Percentiles rank a stretch among this genome's conserved stretches.
Conservation (phyloP, 2,329 filamentous ascomycete species). For the Fusarium pseudograminearum region DNA sequence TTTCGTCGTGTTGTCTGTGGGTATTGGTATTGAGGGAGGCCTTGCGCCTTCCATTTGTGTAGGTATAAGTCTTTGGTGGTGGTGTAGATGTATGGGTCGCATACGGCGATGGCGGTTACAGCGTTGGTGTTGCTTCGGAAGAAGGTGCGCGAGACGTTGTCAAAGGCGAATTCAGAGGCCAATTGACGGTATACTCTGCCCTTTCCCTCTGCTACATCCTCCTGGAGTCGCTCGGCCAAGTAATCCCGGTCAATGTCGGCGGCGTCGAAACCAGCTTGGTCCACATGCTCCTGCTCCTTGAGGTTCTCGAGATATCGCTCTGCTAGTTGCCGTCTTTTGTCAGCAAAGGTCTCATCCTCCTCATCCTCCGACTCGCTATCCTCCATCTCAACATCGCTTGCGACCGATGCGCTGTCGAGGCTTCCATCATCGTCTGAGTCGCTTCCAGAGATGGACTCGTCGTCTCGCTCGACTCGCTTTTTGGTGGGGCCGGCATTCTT, state of each 20-base stretch:
- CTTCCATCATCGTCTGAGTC: slow-evolving; percentile 75
- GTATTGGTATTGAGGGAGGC: slow-evolving; percentile 70
- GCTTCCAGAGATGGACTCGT: slow-evolving; percentile 87
- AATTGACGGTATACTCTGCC: slow-evolving; percentile 88
- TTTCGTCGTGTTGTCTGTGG: slow-evolving; percentile 69
- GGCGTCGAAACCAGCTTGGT: slow-evolving; percentile 88
- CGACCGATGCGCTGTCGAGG: slow-evolving; percentile 55
- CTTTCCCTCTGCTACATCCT: slow-evolving; percentile 93
- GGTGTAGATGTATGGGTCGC: slow-evolving; percentile 86
- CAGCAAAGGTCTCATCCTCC: slow-evolving; percentile 88
- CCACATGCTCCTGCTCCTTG: too few relatives aligned
- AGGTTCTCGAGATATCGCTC: slow-evolving; percentile 95
- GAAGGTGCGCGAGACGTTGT: slow-evolving; percentile 73
- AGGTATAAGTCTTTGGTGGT: slow-evolving; percentile 86
- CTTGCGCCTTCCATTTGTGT: slow-evolving; percentile 89
- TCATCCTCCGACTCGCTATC: slow-evolving; percentile 73
- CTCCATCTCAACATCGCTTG: slow-evolving; percentile 61
- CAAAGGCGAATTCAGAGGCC: slow-evolving; percentile 78
- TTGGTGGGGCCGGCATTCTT: slow-evolving; percentile 56
- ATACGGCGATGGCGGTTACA: slow-evolving; percentile 83
- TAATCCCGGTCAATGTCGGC: slow-evolving; percentile 92
- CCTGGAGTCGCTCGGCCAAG: slow-evolving; percentile 88
- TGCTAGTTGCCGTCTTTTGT: slow-evolving; percentile 86
- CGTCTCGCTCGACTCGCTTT: slow-evolving; percentile 64
- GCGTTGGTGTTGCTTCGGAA: slow-evolving; percentile 83